Evolutionary conservation across 164 flowering plant genomes (phyloP), one percentile per base, ranked within the genome.

Genomic region (Sedum album): DNA sequence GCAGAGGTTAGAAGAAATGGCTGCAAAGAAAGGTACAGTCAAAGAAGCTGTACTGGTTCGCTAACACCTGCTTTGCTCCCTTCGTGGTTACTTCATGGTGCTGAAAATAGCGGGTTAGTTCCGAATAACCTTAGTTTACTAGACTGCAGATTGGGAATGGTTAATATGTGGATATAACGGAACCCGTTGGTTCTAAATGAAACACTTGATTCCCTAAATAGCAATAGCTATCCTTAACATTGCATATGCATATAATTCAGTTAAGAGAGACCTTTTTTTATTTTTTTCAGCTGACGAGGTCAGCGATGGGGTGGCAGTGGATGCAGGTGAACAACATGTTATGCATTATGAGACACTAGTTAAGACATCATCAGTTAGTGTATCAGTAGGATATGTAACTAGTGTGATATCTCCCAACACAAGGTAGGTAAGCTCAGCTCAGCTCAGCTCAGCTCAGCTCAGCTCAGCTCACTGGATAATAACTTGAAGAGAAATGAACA

Each of bases 1-100:
- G 76, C 70, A 62, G 35, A 68, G 62, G 17, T 33, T 71, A 31
- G 76, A 74, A 70, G 76, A 74, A 6, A 64, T 66, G 44, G 76
- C 76, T 33, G 73, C 71, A 39, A 26, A 13, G 9, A 74, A 66
- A 38, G 62, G 44, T n/a, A n/a, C 72, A 15, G 64, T 18, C 25
- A 36, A 65, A 21, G 67, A 65, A 41, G 67, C 67, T 35, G 67
- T 65, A 26, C 67, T 65, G 46, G 46, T 65, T 65, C 67, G 17
- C 2, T 65, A 65, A 41, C 67, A 65, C n/a, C n/a, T n/a, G n/a
- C n/a, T n/a, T n/a, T n/a, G 46, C 67, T 36, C 42, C 15, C 9
- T 30, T 6, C 20, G 17, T 57, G 62, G 62, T 26, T 26, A 57
- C 6, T 28, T 57, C 5, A 26, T 26, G 33, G n/a, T 23, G n/a